Evolutionary conservation across 495 filamentous ascomycete species (phyloP), one percentile per base, ranked within the genome.

Genomic region (Parachaetomium inaequale): DNA sequence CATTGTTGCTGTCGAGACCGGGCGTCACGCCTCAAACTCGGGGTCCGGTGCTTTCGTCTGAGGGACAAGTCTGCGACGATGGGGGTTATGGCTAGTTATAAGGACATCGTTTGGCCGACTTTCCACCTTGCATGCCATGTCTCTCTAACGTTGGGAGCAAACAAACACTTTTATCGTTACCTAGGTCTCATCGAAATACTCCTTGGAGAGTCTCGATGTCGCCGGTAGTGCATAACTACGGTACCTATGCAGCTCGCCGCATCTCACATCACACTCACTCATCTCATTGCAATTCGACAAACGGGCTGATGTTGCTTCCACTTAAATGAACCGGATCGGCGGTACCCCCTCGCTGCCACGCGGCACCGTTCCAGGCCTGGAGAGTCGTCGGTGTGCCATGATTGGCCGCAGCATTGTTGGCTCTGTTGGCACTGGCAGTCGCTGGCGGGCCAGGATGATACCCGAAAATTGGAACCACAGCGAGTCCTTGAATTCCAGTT

Each of bases 311-410:
- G 58, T 53, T 31, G 34, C 19, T 28, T n/a, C 36, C 34, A 21
- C 7, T 31, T 14, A 14, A 23, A 32, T 45, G 36, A 36, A 15
- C 34, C 36, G 10, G 34, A 28, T 43, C 23, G 5, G 43, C 21
- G 14, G 29, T 10, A 19, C 21, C 15, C 17, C 42, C 42, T 46
- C 42, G 15, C 21, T 34, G 61, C 61, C 61, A 63, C 61, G 61
- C 61, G 54, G 61, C 61, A 63, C 21, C 34, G 38, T 55, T 17
- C 32, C 23, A n/a, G 11, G 26, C 25, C 28, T 40, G 7, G 28
- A 50, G 25, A 29, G 31, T 40, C 4, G 47, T n/a, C n/a, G n/a
- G n/a, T n/a, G n/a, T 5, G 7, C 11, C 32, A 19, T 55, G 17
- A 55, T 55, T 55, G 52, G 52, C 32, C 21, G 10, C 47, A 1